Conservation (phyloP, 1,139 yeast species). For the Taphrina confusa region DNA sequence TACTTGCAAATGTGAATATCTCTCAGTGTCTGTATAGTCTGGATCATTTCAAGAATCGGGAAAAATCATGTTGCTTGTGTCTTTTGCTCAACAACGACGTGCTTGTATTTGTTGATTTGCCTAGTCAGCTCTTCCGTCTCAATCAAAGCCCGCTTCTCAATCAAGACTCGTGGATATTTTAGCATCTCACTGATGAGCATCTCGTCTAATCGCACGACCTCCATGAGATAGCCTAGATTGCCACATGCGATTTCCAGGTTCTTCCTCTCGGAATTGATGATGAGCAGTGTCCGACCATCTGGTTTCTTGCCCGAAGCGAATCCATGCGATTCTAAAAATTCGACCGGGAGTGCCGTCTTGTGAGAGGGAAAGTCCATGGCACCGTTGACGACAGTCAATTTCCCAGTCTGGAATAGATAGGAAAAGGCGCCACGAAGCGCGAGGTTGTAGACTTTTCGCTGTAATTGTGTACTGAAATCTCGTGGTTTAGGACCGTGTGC, state of each 20-base stretch:
- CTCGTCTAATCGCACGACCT: conserved; percentile 25
- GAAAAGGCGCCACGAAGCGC: conserved; percentile 84
- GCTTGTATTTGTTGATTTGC: conserved; percentile 14
- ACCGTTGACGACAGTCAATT: conserved; percentile 67
- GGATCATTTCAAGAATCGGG: too few relatives aligned
- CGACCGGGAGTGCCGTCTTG: conserved; percentile 35
- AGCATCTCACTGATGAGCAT: conserved; percentile 28
- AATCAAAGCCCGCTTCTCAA: conserved; percentile 24
- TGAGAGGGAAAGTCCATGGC: conserved; percentile 49
- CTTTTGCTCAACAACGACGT: conserved; percentile 10
- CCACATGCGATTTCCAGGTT: conserved; percentile 27
- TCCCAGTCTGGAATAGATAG: conserved; percentile 74
- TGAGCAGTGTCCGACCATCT: conserved; percentile 21
- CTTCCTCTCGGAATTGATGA: conserved; percentile 13
- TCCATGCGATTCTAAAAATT: conserved; percentile 36
- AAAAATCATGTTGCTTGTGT: too few relatives aligned
- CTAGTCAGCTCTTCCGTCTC: conserved; percentile 22
- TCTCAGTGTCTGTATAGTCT: too few relatives aligned
- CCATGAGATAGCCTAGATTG: conserved; percentile 18
- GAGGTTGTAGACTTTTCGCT: conserved; percentile 66
- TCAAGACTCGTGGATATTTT: conserved; percentile 26
- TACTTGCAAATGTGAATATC: too few relatives aligned
- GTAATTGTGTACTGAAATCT: conserved; percentile 83
- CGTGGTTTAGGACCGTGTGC: conserved; percentile 89
- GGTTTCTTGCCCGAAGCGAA: conserved; percentile 19